Base-by-base conservation (phyloP, 2,329 filamentous ascomycete species). In the Epichloe coenophiala region DNA sequence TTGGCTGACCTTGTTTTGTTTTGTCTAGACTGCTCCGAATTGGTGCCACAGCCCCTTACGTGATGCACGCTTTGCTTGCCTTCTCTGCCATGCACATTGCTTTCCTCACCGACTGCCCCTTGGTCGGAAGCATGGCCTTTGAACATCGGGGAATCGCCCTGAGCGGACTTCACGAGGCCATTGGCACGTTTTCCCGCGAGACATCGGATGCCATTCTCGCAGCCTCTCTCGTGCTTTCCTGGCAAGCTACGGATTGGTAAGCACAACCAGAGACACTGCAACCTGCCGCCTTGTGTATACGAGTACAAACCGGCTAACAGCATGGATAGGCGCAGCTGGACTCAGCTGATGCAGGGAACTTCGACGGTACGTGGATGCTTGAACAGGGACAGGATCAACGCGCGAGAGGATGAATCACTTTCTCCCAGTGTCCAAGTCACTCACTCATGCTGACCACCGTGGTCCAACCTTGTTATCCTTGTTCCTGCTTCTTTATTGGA, bases 241-340 rank as follows among this genome's bases (percentile, higher is more conserved):
- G 93, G 90, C 91, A 97, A 71, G 87, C 88, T 51, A 93, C 84
- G 53, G 91, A 97, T 71, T 97, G 90, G 91, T 94, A 77, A 74
- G 83, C 51, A 27, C 21, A 46, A 37, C 36, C 9, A 15, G 6
- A 37, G 12, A 46, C 31, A 35, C 47, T 54, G 50, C 38, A 51
- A 37, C 27, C 36, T 36, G 15, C 37, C 40, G 42, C 31, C 44
- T 39, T 37, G 42, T 31, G 48, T 21, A 17, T 36, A 36, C 35
- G 11, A 19, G 27, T 37, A 44, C 45, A 45, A 48, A 39, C 45
- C 49, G 48, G 50, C 55, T 64, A 55, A 65, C 59, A 48, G 43
- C 62, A 64, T 65, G 71, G 31, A 51, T 64, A 95, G 89, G 86
- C 84, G 84, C 66, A 86, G 84, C 68, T 97, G 91, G 91, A 88